Evolutionary conservation across 1,139 yeast species (phyloP), one percentile per base, ranked within the genome.

Genomic region (Casaregolazyma suthepensis): DNA sequence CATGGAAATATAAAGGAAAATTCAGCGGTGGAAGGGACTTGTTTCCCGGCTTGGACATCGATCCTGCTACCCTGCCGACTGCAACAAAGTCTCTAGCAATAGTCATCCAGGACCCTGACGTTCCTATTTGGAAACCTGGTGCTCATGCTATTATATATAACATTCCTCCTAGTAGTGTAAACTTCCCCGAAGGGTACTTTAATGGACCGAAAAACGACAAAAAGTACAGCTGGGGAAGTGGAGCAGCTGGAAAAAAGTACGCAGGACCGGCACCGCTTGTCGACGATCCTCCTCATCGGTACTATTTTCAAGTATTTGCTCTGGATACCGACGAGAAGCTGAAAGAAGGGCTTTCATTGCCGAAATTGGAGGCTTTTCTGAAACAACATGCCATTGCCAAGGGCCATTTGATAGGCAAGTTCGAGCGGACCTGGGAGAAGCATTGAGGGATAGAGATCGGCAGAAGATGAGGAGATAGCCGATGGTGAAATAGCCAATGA

Each of bases 211-310:
- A 52, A 1, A 26, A 46, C 12, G 52, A 38, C 1, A 40, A 48
- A 7, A 3, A 35, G 9, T 50, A 50, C 17, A 50, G 57, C 0
- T 46, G 48, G 37, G 63, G 64, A 6, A 48, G 29, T 15, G 62
- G 54, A 1, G 52, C 50, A 31, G 9, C 40, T 2, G 61, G 63
- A 2, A 48, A 29, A 9, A 57, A 56, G 10, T 61, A 61, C 49
- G n/a, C 7, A 4, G 64, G 63, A 1, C 63, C 63, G 1, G 45
- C 57, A 2, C 63, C 64, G 4, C 20, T 61, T 4, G 52, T 61
- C 44, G 48, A 57, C 46, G 58, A 59, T 47, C 62, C 62, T 1
- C 60, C 60, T 10, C 64, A 61, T 44, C 54, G 59, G 5, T 61
- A 61, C 45, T 54, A 50, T 46, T 61, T 57, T 43, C 46, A 56